Base-by-base conservation (phyloP, 139 green algal species). In the Chlamydomonas sphaeroides region DNA sequence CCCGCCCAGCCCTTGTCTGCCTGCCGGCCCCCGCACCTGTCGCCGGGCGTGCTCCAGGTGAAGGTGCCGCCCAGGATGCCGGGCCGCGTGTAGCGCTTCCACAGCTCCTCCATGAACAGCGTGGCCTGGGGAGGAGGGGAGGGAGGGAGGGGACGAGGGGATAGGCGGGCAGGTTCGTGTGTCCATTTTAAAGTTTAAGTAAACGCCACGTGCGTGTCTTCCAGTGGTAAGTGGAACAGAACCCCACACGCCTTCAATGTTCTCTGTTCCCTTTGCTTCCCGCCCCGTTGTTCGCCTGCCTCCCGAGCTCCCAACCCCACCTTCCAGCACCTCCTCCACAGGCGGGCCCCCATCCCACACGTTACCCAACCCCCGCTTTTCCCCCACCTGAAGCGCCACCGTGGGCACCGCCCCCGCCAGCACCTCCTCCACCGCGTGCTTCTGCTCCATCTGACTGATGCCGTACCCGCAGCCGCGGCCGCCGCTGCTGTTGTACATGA, bases 41-140 rank as follows among this genome's bases (percentile, higher is more conserved):
- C 59, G 48, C 65, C 36, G 36, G 83, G 85, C 39, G 83, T 76
- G 79, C 73, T 86, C 61, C 83, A 89, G 21, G 75, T 87, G 76
- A 91, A 88, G 17, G 33, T 74, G 73, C 87, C 87, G 53, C 87
- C 83, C 25, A 88, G 66, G 65, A 88, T 85, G 26, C 61, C 62
- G 0, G 88, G 88, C 20, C 88, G 76, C 36, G 88, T 91, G 77
- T 91, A 91, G 65, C 73, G 80, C 77, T 91, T 91, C 87, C 87
- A 91, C 35, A 91, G 74, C 80, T 91, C 87, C 65, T 89, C 87
- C 83, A 88, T 88, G 79, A 91, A 91, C 77, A 91, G 78, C 28
- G 75, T 88, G 65, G 87, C 80, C 84, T 91, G 78, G 14, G 80
- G 45, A 35, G 1, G 5, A 53, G 45, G n/a, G n/a, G n/a, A n/a